phyloP scores from a whole-genome alignment of 2,329 filamentous ascomycete genomes.

The Penicillium sp. region DNA sequence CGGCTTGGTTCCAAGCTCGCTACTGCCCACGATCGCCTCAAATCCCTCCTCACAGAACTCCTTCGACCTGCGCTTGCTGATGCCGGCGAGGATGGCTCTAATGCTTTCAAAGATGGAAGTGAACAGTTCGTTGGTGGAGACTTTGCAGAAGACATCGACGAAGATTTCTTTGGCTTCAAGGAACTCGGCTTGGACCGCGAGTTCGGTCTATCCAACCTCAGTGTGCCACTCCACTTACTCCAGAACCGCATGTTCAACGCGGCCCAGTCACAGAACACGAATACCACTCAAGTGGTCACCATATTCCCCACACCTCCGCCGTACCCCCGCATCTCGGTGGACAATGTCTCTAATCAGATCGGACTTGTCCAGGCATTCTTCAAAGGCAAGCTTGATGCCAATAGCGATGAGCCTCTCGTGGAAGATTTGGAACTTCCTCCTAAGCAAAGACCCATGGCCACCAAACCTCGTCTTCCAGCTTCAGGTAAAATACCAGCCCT shows the following conservation, averaged over 20 bases:
- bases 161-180: conserved; percentile 99
- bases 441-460: conserved; percentile 68
- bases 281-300: conserved; percentile 51
- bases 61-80: conserved; percentile 84
- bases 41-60: conserved; percentile 85
- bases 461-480: conserved; percentile 45
- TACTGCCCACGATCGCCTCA: conserved; percentile 92
- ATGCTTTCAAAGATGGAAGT: conserved; percentile 92
- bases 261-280: conserved; percentile 71
- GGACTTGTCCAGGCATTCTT: conserved; percentile 91
- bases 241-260: conserved; percentile 86
- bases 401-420: conserved; percentile 75
- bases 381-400: conserved; percentile 80
- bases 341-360: conserved; percentile 76
- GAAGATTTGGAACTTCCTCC: conserved; percentile 93
- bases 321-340: conserved; percentile 73
- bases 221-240: conserved; percentile 88
- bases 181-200: conserved; percentile 90
- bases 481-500: conserved; percentile 46
- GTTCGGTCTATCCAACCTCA: conserved; percentile 81
- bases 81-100: conserved; percentile 76
- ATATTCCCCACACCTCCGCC: conserved; percentile 63
- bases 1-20: conserved; percentile 74
- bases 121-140: conserved; percentile 96
- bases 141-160: conserved; percentile 94